Evolutionary conservation across 345 rosid species (phyloP), one percentile per base, ranked within the genome.

Genomic region (Acer campestre): DNA sequence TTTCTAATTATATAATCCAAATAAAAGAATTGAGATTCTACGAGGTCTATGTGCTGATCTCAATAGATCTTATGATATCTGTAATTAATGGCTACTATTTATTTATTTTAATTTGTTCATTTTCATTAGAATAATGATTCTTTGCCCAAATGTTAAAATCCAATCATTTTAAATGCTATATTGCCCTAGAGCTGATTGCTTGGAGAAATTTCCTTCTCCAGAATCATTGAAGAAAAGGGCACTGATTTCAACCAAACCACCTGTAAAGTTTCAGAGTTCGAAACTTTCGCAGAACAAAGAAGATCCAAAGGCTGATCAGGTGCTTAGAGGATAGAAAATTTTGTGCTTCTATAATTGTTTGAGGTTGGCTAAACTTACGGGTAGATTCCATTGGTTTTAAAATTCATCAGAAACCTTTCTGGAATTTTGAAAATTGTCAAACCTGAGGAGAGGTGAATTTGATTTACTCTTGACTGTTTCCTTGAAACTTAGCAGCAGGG

Each of bases 221-320:
- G 86, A 90, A 68, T 74, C 79, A 13, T 82, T 94, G 78, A 91
- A 86, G 90, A 85, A 31, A 20, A 90, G 56, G 81, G 80, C 91
- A 35, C 67, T 94, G 85, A 91, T 94, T 78, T 94, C 97, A 44
- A 94, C 98, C 31, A 92, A 91, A 75, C 98, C 98, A 44, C 98
- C 97, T 3, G 89, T 85, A 61, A 10, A 42, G 4, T 5, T 9
- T 3, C 65, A 58, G 7, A 76, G 27, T 25, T 18, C 13, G 56
- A 53, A 75, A 62, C 27, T 49, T 51, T 46, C 81, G 55, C 38
- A 35, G 38, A 35, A 5, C 38, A 35, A 35, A 35, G 6, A 35
- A 35, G 38, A 35, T 4, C 58, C 79, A n/a, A 68, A 44, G 48
- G 77, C 1, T 65, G 18, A 65, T 17, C 56, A 81, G 86, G 77